A percentile compares a stretch with the other conserved stretches of the same genome.
These are phyloP conservation scores for Wickerhamiella occidentalis DNA, from an alignment of 805 yeast genomes.

Conservation along the genomic window DNA sequence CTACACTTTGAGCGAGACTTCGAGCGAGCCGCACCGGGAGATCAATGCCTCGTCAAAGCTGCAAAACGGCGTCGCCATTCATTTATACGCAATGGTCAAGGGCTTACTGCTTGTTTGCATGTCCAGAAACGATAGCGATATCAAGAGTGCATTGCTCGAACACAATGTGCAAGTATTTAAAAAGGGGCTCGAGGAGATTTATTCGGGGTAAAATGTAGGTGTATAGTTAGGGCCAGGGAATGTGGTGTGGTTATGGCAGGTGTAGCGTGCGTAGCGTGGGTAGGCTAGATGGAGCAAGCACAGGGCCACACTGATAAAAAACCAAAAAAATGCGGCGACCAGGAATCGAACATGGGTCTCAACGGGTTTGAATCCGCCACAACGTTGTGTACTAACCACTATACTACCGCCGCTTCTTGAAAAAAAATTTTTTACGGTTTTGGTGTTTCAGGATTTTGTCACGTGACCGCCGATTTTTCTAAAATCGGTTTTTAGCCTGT, in stretches of 20 bases:
- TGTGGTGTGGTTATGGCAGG: no score
- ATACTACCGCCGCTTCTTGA: not conserved
- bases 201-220: slow-evolving; percentile 6
- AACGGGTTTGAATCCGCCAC: slow-evolving; percentile 4
- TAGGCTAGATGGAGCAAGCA: no score
- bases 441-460: not conserved
- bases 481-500: no score
- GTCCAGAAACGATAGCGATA: slow-evolving; percentile 52
- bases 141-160: slow-evolving; percentile 58
- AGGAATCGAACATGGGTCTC: slow-evolving; percentile 4
- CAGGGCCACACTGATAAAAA: not conserved
- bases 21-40: slow-evolving; percentile 9
- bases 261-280: no score
- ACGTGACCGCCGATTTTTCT: no score
- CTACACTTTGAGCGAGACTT: slow-evolving; percentile 22
- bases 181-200: slow-evolving; percentile 38
- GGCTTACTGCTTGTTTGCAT: slow-evolving; percentile 86
- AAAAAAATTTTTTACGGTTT: not conserved
- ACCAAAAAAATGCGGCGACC: not conserved
- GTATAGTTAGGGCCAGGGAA: no score
- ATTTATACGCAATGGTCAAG: slow-evolving; percentile 81
- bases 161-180: slow-evolving; percentile 77
- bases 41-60: slow-evolving; percentile 38
- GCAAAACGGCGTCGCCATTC: slow-evolving; percentile 72
- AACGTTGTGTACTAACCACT: slow-evolving; percentile 3